Percentiles rank a stretch among this genome's conserved stretches.
Conservation (phyloP, 352 stramenopile species). For the Globisporangium spiculum region DNA sequence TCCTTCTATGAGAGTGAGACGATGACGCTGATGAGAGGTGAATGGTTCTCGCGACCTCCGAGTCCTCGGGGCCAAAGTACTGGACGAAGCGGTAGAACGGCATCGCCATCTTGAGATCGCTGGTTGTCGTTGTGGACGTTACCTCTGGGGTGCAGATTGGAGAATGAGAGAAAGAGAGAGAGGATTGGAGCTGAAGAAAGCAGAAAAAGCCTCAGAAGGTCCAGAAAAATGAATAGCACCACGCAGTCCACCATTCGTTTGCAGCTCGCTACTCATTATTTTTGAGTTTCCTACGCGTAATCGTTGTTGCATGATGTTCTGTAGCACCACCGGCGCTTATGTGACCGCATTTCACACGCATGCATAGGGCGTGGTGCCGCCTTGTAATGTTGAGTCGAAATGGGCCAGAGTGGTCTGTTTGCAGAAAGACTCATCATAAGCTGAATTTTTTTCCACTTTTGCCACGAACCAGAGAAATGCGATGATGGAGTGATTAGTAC, state of each 20-base stretch:
- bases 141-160: background rate
- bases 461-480: too few relatives aligned
- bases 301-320: too few relatives aligned
- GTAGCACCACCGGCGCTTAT: too few relatives aligned
- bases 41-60: background rate
- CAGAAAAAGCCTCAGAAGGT: background rate
- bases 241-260: background rate
- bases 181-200: background rate
- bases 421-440: too few relatives aligned
- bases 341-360: too few relatives aligned
- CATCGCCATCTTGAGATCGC: background rate
- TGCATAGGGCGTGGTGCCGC: too few relatives aligned
- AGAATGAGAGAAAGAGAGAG: background rate
- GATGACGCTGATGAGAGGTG: background rate
- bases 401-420: too few relatives aligned
- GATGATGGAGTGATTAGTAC: too few relatives aligned
- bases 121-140: background rate
- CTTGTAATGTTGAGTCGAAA: too few relatives aligned
- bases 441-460: too few relatives aligned
- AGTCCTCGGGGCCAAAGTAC: background rate
- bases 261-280: background rate
- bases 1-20: background rate
- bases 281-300: background rate
- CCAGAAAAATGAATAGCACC: background rate
- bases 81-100: constrained; percentile 10